Base-by-base conservation (phyloP, 371 early-diverging fungal genomes). In the Mortierella sp. region DNA sequence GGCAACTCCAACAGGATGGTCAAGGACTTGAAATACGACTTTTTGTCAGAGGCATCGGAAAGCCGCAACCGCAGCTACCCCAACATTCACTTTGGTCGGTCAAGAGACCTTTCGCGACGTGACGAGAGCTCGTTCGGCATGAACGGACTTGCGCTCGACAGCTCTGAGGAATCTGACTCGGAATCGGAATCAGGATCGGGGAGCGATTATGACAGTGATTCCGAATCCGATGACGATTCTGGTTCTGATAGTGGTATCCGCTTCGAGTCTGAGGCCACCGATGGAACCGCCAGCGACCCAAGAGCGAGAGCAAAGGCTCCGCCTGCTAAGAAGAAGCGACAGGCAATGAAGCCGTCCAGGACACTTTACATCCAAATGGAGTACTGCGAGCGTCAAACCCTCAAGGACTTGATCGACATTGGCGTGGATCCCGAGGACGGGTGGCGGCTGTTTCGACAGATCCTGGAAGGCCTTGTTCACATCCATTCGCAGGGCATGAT, bases 321-420 rank as follows among this genome's bases (percentile, higher is more conserved):
- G 2, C 42, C 48, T 79, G 76, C 50, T 63, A 85, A 71, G 76
- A 84, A 74, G 74, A 83, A 82, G 68, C 71, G 28, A 60, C 65
- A 28, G 5, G 31, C 74, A 1, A 42, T 79, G 19, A 79, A 79
- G n/a, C 88, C 90, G 4, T 91, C 92, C 13, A 88, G 92, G 42
- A 92, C 94, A 4, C 89, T 98, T 50, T 98, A 97, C 75, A 99
- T 99, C 78, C 99, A 99, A 87, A 99, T 99, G 99, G 98, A 99
- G 88, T 98, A 98, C 84, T 99, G 99, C 84, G 98, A 98, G 83
- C 95, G 97, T 72, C 96, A 96, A 79, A 98, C 99, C 0, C 89
- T 99, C 9, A 92, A 94, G 68, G 97, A 98, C 83, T 87, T 96
- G 28, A 97, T 99, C 81, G 95, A 95, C 52, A 94, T 93, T 78